These are phyloP conservation scores for Diaporthe ilicicola DNA, from an alignment of 2,329 filamentous ascomycete species.

Conservation along the genomic window DNA sequence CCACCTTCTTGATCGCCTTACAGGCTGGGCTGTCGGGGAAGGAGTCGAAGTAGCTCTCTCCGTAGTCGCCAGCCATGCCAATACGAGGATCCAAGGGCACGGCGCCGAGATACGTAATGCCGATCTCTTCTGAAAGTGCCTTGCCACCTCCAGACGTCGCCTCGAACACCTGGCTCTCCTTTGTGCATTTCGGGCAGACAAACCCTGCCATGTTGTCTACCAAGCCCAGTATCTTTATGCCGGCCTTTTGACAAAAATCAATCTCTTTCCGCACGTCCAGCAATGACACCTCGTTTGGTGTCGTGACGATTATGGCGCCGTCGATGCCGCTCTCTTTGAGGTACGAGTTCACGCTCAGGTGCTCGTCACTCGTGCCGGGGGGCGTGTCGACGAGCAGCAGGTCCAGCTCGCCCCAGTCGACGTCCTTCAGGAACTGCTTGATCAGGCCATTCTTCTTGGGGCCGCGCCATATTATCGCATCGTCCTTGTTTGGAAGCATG, in stretches of 20 bases:
- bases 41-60: conserved; percentile 95
- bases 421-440: conserved; percentile 97
- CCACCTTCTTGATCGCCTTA: conserved; percentile 80
- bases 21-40: conserved; percentile 95
- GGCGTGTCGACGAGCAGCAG: conserved; percentile 95
- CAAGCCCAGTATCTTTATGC: conserved; percentile 85
- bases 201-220: conserved; percentile 99
- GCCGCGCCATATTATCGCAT: conserved; percentile 96
- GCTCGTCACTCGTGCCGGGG: conserved; percentile 94
- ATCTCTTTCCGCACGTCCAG: conserved; percentile 97
- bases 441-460: conserved; percentile 99
- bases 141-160: conserved; percentile 89
- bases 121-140: conserved; percentile 83
- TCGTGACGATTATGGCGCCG: conserved; percentile 91
- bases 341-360: conserved; percentile 91
- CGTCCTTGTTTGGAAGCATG: conserved; percentile 92
- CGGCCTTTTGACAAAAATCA: conserved; percentile 95
- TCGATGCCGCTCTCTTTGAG: conserved; percentile 92
- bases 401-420: conserved; percentile 96
- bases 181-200: conserved; percentile 90
- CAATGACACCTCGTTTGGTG: conserved; percentile 91
- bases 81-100: conserved; percentile 94
- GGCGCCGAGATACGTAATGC: conserved; percentile 85
- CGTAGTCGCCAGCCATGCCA: conserved; percentile 95
- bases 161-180: conserved; percentile 85